These are phyloP conservation scores for Gracilaria domingensis DNA, from an alignment of 23 red algal species.

Conservation along the genomic window DNA sequence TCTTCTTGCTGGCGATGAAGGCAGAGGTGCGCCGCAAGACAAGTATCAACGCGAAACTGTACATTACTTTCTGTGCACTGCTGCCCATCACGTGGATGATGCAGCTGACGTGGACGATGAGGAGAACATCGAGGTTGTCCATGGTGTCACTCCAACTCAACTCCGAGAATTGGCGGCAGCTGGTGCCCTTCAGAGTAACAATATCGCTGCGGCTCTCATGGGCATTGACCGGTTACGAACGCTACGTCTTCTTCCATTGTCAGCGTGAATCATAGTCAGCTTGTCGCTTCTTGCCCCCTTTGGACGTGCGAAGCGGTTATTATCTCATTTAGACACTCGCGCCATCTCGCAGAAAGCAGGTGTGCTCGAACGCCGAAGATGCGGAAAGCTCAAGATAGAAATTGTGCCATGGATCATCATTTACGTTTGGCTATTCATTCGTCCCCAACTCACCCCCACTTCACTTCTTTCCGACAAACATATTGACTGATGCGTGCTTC, in stretches of 20 bases:
- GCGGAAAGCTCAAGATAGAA: no score
- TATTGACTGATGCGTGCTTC: no score
- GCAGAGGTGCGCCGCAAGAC: conserved; percentile 66
- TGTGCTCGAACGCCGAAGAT: no score
- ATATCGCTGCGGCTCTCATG: conserved; percentile 69
- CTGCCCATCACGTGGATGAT: conserved; percentile 40
- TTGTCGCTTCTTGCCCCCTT: no score
- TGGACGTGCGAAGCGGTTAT: no score
- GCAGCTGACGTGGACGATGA: conserved; percentile 60
- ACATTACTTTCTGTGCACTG: conserved; percentile 58
- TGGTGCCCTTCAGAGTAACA: conserved; percentile 69
- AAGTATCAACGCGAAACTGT: conserved; percentile 81
- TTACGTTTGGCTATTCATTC: no score
- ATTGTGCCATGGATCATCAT: no score
- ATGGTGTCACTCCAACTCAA: conserved; percentile 55
- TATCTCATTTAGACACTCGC: no score
- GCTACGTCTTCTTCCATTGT: conserved; percentile 23
- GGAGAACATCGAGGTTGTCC: conserved; percentile 74
- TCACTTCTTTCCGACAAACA: no score
- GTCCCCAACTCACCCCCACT: no score
- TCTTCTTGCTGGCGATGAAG: conserved; percentile 39
- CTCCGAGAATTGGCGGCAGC: conserved; percentile 30
- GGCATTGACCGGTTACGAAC: conserved; percentile 42
- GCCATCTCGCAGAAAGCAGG: no score
- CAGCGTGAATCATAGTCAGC: conserved; percentile 26